Percentiles rank a stretch among this genome's conserved stretches.
Evolutionary conservation across 495 filamentous ascomycete genomes (phyloP).

Genomic region (Xylona heveae): DNA sequence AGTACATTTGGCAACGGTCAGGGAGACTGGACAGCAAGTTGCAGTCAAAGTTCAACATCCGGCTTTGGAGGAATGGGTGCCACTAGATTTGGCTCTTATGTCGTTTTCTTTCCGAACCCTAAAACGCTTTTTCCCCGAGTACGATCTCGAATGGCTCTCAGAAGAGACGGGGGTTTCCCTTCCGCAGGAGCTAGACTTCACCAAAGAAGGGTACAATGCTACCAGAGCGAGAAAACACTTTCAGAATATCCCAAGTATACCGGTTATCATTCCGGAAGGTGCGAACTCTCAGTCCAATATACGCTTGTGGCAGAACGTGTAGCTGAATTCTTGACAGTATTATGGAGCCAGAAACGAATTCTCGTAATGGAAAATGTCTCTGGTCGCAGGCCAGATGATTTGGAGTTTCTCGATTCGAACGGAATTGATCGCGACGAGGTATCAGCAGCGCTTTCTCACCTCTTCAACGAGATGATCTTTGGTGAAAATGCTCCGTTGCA

Average conservation of each 20-base stretch:
- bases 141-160: constrained; percentile 89
- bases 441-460: constrained; percentile 69
- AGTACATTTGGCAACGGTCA: constrained; percentile 77
- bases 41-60: constrained; percentile 98
- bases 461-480: constrained; percentile 99
- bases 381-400: constrained; percentile 74
- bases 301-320: neutral
- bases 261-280: constrained; percentile 69
- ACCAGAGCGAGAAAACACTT: constrained; percentile 61
- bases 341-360: constrained; percentile 78
- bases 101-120: constrained; percentile 74
- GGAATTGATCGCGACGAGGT: constrained; percentile 90
- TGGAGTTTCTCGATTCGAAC: constrained; percentile 65
- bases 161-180: constrained; percentile 81
- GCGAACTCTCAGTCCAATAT: neutral
- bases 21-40: constrained; percentile 69
- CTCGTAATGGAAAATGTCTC: constrained; percentile 90
- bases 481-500: constrained; percentile 75
- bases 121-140: constrained; percentile 88
- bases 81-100: constrained; percentile 71
- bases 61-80: constrained; percentile 72
- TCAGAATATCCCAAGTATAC: constrained; percentile 37
- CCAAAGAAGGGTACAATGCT: constrained; percentile 74
- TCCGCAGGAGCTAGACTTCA: constrained; percentile 81
- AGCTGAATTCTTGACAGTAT: constrained; percentile 23